These are phyloP conservation scores for Haematococcus sp. DNA, from an alignment of 139 green algal genomes.

Conservation along the genomic window DNA sequence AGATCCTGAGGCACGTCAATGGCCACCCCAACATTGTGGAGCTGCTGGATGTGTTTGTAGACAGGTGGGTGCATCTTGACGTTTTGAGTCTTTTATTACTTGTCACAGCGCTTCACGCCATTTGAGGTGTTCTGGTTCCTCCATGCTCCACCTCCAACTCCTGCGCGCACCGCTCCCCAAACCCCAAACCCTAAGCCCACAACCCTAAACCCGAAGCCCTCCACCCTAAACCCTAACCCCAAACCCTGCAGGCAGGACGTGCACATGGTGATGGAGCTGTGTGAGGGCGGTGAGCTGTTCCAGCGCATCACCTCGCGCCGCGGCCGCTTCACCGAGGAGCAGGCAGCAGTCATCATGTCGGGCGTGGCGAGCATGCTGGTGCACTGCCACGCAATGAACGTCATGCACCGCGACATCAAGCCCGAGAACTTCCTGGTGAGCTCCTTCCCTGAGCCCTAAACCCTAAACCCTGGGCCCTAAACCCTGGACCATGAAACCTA, in stretches of 20 bases:
- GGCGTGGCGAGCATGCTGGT: conserved; percentile 79
- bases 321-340: too few relatives aligned
- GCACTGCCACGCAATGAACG: conserved; percentile 38
- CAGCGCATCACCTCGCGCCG: conserved; percentile 65
- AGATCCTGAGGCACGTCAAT: conserved; percentile 44
- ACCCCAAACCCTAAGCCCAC: too few relatives aligned
- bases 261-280: conserved; percentile 39
- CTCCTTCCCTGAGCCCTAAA: conserved; percentile 8
- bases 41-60: too few relatives aligned
- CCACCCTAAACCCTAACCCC: too few relatives aligned
- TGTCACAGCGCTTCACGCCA: too few relatives aligned
- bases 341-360: neutral
- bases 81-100: conserved; percentile 4
- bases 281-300: conserved; percentile 87
- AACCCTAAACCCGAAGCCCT: too few relatives aligned
- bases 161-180: too few relatives aligned
- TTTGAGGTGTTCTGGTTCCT: too few relatives aligned
- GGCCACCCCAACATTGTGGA: conserved; percentile 22
- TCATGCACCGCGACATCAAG: conserved; percentile 65
- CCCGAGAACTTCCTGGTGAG: conserved; percentile 65
- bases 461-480: too few relatives aligned
- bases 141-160: too few relatives aligned
- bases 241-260: conserved; percentile 28
- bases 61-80: neutral
- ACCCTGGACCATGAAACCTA: too few relatives aligned